Evolutionary conservation across 2,329 filamentous ascomycete genomes (phyloP), one percentile per base, ranked within the genome.

Genomic region (Colletotrichum navitas): DNA sequence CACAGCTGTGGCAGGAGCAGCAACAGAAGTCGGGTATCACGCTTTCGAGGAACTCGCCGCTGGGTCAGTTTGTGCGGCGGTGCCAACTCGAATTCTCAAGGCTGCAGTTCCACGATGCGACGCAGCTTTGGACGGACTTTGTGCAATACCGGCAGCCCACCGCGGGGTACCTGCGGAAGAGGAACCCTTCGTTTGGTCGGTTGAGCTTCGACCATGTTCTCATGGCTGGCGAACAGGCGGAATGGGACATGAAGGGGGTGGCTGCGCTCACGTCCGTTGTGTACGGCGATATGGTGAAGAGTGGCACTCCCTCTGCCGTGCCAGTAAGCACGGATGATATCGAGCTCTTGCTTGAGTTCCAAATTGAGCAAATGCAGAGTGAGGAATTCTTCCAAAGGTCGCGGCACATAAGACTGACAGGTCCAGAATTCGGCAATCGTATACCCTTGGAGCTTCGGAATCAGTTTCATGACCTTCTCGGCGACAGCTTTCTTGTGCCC

Each of bases 291-390:
- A 85, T 88, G 82, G 80, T 87, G 51, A 81, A 80, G n/a, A 82
- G 83, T 7, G 82, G 84, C 56, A 77, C 79, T 3, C 79, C 76
- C 21, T 79, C 80, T 3, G 81, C 82, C 1, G 74, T 87, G 21
- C 81, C 86, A 2, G 86, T 93, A 66, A 96, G 94, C 80, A 90
- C 90, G 0, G 91, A 95, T 75, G 94, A 97, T 77, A 85, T 96
- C 10, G 93, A 97, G 78, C 89, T 89, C 39, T 83, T 98, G 36
- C 83, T 98, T 26, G 94, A 97, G 75, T 97, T 96, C 76, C 95
- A 97, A 78, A 91, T 98, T 47, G 91, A 93, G 74, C 91, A 94
- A 79, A 90, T 98, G 83, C 95, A 98, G 79, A 93, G 92, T 92
- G 82, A 77, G 84, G 81, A 18, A 11, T 14, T 36, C 43, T 14